A percentile compares a stretch with the other conserved stretches of the same genome.
These are phyloP conservation scores for Elymus sibiricus DNA, from an alignment of 176 grass and related monocot species.

Conservation along the genomic window DNA sequence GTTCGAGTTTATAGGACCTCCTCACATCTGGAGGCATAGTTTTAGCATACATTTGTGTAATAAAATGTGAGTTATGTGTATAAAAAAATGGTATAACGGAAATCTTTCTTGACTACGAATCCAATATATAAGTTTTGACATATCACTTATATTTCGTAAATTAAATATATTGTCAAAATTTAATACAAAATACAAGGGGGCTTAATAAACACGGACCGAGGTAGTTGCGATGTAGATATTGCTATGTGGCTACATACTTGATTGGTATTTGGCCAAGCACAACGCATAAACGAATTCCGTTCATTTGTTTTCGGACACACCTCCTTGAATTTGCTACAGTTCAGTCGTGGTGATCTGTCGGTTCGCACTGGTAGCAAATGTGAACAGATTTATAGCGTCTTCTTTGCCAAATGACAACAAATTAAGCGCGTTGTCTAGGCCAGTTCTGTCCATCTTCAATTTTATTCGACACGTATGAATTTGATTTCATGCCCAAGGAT, in stretches of 20 bases:
- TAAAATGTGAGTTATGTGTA: too few relatives aligned
- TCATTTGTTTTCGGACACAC: background rate
- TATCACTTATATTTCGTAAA: too few relatives aligned
- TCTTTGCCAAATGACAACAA: background rate
- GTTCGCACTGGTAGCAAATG: background rate
- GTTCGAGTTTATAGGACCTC: too few relatives aligned
- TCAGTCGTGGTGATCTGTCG: background rate
- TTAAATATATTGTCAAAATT: too few relatives aligned
- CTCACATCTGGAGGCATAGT: too few relatives aligned
- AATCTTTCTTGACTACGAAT: too few relatives aligned
- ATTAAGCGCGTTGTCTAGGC: background rate
- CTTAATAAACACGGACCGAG: too few relatives aligned
- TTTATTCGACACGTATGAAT: background rate
- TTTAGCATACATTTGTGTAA: too few relatives aligned
- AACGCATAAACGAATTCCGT: background rate
- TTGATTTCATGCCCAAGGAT: conserved; percentile 16
- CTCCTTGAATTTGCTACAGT: background rate
- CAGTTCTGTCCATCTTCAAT: background rate
- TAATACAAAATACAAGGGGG: too few relatives aligned
- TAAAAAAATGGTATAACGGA: too few relatives aligned
- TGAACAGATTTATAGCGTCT: background rate
- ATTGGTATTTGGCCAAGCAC: background rate
- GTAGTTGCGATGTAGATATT: background rate
- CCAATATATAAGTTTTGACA: too few relatives aligned
- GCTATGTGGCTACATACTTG: background rate